Conservation (phyloP, 1,139 yeast genomes). For the Keqinozyma sinolaborantium region DNA sequence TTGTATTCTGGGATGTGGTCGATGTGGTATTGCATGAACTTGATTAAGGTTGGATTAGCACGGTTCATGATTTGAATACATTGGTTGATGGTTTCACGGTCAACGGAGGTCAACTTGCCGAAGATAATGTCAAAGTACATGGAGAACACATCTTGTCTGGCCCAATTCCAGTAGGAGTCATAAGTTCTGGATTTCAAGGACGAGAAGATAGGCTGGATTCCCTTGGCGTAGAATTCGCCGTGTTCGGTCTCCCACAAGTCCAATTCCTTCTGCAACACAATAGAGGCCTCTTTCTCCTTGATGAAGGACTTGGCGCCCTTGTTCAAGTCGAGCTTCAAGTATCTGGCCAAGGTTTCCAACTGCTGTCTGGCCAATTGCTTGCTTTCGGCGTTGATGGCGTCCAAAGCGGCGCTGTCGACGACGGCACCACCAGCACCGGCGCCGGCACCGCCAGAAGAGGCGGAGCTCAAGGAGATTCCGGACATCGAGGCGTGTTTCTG, state of each 20-base stretch:
- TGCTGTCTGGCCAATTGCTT: constrained; percentile 90
- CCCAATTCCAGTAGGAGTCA: constrained; percentile 99
- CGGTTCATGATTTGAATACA: constrained; percentile 98
- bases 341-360: constrained; percentile 90
- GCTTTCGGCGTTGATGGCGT: constrained; percentile 88
- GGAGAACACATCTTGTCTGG: constrained; percentile 91
- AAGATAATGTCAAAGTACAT: constrained; percentile 95
- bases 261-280: constrained; percentile 79
- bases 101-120: constrained; percentile 85
- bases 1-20: constrained; percentile 86
- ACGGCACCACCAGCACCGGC: constrained; percentile 78
- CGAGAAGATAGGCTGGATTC: constrained; percentile 87
- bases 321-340: constrained; percentile 87
- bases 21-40: constrained; percentile 96
- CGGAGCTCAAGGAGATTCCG: constrained; percentile 74
- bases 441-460: constrained; percentile 50
- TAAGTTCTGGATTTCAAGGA: constrained; percentile 91
- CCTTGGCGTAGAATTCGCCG: constrained; percentile 91
- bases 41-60: constrained; percentile 88
- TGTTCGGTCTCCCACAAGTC: constrained; percentile 93
- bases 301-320: constrained; percentile 84
- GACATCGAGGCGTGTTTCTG: constrained; percentile 81
- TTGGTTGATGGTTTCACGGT: constrained; percentile 93
- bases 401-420: constrained; percentile 93
- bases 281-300: constrained; percentile 85